Conservation (phyloP, 176 grass and related monocot species). For the Saccharum officinarum region DNA sequence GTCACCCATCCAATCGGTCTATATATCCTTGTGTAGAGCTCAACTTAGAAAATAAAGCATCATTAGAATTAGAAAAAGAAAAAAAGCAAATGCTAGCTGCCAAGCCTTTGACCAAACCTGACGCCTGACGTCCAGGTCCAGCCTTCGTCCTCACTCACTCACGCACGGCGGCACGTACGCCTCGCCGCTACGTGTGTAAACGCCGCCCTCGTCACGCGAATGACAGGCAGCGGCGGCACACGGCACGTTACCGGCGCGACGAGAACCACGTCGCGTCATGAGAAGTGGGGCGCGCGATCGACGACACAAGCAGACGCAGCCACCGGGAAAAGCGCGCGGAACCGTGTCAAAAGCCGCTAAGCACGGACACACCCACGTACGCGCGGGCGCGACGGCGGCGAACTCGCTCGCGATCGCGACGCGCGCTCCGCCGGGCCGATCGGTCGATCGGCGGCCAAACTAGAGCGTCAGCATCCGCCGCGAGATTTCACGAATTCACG, state of each 20-base stretch:
- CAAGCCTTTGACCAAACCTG: neutral
- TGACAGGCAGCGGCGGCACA: neutral
- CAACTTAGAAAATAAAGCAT: neutral
- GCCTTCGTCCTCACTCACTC: neutral
- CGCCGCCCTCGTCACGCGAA: neutral
- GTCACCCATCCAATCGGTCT: neutral
- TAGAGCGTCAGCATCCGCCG: neutral
- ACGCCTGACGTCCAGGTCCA: constrained; percentile 2
- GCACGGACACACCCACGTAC: no score
- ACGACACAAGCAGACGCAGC: neutral
- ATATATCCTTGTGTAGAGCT: neutral
- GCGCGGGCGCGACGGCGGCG: neutral
- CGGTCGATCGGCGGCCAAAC: neutral
- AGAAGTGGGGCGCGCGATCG: neutral
- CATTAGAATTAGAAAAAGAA: neutral
- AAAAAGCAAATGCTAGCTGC: neutral
- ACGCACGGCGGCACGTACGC: neutral
- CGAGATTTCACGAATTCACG: neutral
- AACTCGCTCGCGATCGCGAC: neutral
- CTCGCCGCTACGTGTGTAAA: neutral
- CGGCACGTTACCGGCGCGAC: neutral
- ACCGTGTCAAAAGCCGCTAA: no score
- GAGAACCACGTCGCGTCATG: neutral
- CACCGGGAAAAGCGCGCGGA: neutral
- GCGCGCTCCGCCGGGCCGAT: no score